Conservation (phyloP, 108 stramenopile genomes). For the Stephanodiscus triporus region DNA sequence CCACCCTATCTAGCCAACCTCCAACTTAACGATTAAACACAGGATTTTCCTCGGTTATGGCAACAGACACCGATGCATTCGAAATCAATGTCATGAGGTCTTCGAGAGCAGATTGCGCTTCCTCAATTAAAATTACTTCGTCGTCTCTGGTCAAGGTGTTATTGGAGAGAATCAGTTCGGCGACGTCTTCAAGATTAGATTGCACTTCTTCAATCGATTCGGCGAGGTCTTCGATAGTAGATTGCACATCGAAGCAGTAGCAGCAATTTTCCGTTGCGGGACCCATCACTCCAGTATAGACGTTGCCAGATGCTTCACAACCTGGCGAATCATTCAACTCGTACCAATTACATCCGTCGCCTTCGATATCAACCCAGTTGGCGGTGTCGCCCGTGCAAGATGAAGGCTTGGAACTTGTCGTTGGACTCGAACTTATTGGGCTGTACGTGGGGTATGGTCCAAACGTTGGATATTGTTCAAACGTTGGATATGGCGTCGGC, state of each 20-base stretch:
- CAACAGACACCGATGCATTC: too few species aligned
- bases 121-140: too few species aligned
- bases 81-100: too few species aligned
- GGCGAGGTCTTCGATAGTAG: too few species aligned
- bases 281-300: background rate
- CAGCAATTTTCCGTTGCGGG: background rate
- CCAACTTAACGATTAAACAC: too few species aligned
- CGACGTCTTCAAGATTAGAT: background rate
- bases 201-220: too few species aligned
- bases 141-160: too few species aligned
- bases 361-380: background rate
- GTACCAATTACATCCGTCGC: conserved; percentile 14
- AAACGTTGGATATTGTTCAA: background rate
- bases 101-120: too few species aligned
- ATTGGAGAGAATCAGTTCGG: background rate
- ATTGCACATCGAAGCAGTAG: background rate
- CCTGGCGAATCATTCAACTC: background rate
- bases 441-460: too few species aligned
- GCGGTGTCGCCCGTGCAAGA: background rate
- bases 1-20: too few species aligned
- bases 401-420: background rate
- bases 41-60: too few species aligned
- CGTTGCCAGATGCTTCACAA: background rate
- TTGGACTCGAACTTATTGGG: background rate
- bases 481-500: background rate